A percentile compares a stretch with the other conserved stretches of the same genome.
phyloP scores from a whole-genome alignment of 1,139 yeast genomes.

The Yamadazyma blattariae region DNA sequence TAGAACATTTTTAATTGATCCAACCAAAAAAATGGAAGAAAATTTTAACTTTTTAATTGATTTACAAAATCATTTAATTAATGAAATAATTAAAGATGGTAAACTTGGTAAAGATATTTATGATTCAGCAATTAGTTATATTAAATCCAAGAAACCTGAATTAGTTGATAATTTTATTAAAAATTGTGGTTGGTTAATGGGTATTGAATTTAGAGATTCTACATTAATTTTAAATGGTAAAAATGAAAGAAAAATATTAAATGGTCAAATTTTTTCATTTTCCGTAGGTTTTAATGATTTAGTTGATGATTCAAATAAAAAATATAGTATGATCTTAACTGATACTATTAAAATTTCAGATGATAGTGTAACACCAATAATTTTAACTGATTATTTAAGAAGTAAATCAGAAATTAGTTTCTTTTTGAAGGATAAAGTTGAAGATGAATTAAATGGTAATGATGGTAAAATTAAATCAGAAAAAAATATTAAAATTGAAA shows the following conservation, averaged over 20 bases:
- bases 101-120: conserved; percentile 64
- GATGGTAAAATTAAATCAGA: conserved; percentile 28
- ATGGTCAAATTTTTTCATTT: conserved; percentile 74
- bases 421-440: conserved; percentile 73
- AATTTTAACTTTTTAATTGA: conserved; percentile 75
- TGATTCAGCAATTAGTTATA: conserved; percentile 56
- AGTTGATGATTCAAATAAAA: conserved; percentile 45
- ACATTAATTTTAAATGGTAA: conserved; percentile 70
- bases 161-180: conserved; percentile 66
- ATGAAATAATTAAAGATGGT: conserved; percentile 61
- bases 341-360: conserved; percentile 78
- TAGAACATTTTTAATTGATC: conserved; percentile 88
- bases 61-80: conserved; percentile 62
- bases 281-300: conserved; percentile 76
- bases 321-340: conserved; percentile 71
- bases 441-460: conserved; percentile 16
- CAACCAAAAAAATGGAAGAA: conserved; percentile 72
- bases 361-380: conserved; percentile 44
- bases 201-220: conserved; percentile 87
- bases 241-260: conserved; percentile 63
- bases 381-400: conserved; percentile 76
- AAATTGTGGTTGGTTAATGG: conserved; percentile 87
- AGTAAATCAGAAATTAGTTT: conserved; percentile 74
- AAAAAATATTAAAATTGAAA: conserved; percentile 31
- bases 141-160: conserved; percentile 57